Evolutionary conservation across 1,284 basidiomycete species (phyloP).

Genomic region (Fomitopsis betulina): DNA sequence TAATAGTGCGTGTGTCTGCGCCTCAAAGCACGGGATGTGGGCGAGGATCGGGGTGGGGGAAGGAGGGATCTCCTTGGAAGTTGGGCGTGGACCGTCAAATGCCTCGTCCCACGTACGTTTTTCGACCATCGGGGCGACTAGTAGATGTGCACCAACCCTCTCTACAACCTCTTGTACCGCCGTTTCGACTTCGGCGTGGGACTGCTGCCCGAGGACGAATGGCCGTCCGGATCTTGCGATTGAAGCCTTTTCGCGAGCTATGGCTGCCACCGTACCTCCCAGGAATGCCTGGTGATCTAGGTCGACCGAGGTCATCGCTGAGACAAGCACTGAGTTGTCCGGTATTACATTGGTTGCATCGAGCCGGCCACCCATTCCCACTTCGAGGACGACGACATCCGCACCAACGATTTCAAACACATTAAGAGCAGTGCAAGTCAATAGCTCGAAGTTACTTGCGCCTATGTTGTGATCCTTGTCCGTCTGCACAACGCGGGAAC

Average conservation of each 20-base stretch:
- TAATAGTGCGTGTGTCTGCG: slow-evolving; percentile 39
- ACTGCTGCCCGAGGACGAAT: slow-evolving; percentile 75
- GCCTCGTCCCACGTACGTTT: slow-evolving; percentile 31
- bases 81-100: slow-evolving; percentile 31
- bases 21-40: slow-evolving; percentile 36
- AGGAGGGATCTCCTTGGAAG: slow-evolving; percentile 32
- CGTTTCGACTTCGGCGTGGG: slow-evolving; percentile 44
- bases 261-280: slow-evolving; percentile 71
- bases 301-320: slow-evolving; percentile 83
- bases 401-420: slow-evolving; percentile 66
- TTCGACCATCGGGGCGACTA: slow-evolving; percentile 28
- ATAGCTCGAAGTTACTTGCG: slow-evolving; percentile 82
- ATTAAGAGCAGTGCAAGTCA: slow-evolving; percentile 73
- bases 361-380: slow-evolving; percentile 89
- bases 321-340: slow-evolving; percentile 66
- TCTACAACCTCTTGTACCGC: slow-evolving; percentile 38
- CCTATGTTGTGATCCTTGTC: slow-evolving; percentile 42
- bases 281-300: slow-evolving; percentile 92
- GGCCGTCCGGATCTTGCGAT: slow-evolving; percentile 71
- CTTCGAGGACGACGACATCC: slow-evolving; percentile 88
- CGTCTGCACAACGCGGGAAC: slow-evolving; percentile 45
- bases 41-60: slow-evolving; percentile 41
- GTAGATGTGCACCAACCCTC: slow-evolving; percentile 37
- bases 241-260: slow-evolving; percentile 81
- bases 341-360: slow-evolving; percentile 94